phyloP scores from a whole-genome alignment of 2,329 filamentous ascomycete genomes.

The Metarhizium album region DNA sequence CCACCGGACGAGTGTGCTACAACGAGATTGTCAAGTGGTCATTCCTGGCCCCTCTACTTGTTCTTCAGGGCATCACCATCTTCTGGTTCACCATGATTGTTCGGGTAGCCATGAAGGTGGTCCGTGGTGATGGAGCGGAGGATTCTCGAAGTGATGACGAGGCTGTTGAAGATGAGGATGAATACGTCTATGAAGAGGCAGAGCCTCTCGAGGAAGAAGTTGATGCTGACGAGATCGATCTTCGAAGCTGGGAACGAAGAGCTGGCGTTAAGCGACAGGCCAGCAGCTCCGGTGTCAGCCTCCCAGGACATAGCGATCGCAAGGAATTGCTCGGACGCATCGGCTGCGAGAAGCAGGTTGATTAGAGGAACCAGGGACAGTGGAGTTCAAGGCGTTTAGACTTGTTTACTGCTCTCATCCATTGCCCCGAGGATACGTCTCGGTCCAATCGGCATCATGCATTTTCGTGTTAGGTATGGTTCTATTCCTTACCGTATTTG shows the following conservation, averaged over 20 bases:
- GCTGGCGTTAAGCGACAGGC: conserved; percentile 42
- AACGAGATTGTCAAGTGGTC: conserved; percentile 62
- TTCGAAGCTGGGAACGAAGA: conserved; percentile 52
- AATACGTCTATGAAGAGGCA: conserved; percentile 43
- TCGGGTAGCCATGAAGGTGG: conserved; percentile 67
- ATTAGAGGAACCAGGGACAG: conserved; percentile 19
- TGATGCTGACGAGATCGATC: conserved; percentile 58
- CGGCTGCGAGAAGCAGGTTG: conserved; percentile 68
- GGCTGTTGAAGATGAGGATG: conserved; percentile 44
- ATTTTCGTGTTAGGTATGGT: neutral
- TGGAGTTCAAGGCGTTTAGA: conserved; percentile 7
- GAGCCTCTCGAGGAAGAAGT: conserved; percentile 62
- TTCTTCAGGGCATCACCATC: conserved; percentile 69
- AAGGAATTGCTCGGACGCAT: conserved; percentile 76
- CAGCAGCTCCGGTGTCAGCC: conserved; percentile 49
- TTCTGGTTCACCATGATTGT: conserved; percentile 88
- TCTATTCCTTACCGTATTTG: too few relatives aligned
- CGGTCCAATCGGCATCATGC: neutral
- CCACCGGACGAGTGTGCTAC: conserved; percentile 69
- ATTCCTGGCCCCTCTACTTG: conserved; percentile 67
- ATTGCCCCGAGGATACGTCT: neutral
- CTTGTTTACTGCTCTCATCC: neutral
- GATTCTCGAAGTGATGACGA: conserved; percentile 81
- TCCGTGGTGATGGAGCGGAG: conserved; percentile 67
- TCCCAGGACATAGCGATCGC: conserved; percentile 61